phyloP scores from a whole-genome alignment of 2,329 filamentous ascomycete genomes.

The Phialocephala subalpina region DNA sequence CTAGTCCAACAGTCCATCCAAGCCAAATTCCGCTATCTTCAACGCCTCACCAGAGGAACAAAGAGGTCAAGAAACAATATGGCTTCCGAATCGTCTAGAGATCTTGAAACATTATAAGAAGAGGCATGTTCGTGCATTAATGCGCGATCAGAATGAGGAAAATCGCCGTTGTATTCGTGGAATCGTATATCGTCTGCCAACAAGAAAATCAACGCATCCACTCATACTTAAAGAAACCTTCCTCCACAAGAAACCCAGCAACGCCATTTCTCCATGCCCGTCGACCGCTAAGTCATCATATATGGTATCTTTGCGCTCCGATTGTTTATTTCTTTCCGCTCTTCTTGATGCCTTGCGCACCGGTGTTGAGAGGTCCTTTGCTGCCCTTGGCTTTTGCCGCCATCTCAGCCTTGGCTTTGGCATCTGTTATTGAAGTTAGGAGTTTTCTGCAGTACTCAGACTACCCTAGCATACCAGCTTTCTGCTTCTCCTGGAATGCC shows the following conservation, averaged over 20 bases:
- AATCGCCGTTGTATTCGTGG: conserved; percentile 4
- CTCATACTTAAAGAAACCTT: conserved; percentile 14
- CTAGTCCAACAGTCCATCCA: too few species aligned
- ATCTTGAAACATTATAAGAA: too few species aligned
- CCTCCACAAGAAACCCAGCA: conserved; percentile 14
- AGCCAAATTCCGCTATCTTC: too few species aligned
- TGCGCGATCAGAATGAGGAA: background rate
- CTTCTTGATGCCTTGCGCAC: conserved; percentile 94
- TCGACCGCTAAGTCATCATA: conserved; percentile 12
- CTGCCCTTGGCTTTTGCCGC: conserved; percentile 78
- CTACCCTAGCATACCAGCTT: conserved; percentile 69
- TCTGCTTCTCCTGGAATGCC: conserved; percentile 85
- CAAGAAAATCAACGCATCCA: conserved; percentile 16
- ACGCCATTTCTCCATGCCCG: conserved; percentile 31
- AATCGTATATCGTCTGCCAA: conserved; percentile 17
- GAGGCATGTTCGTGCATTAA: too few species aligned
- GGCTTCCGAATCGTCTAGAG: too few species aligned
- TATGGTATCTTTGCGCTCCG: background rate
- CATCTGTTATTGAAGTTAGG: conserved; percentile 58
- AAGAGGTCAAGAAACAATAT: too few species aligned
- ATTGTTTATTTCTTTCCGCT: conserved; percentile 87
- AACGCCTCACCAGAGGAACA: too few species aligned
- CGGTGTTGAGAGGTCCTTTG: conserved; percentile 88
- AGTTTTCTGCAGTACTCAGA: background rate
- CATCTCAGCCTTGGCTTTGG: conserved; percentile 86